Evolutionary conservation across 257 asterid species (phyloP).

Genomic region (Nicotiana undulata): DNA sequence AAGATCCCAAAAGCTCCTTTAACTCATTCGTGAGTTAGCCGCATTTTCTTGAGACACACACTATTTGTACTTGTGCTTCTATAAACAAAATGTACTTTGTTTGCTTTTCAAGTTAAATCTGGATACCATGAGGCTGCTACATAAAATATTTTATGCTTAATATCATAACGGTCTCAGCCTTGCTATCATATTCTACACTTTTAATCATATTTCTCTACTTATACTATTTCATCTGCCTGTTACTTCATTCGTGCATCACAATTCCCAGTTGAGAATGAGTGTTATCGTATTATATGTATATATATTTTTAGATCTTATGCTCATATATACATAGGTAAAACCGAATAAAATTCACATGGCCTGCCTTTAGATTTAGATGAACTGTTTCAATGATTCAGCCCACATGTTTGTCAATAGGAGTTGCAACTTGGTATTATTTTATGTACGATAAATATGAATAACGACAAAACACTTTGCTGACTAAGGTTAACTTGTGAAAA

Average conservation of each 20-base stretch:
- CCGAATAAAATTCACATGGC: no score
- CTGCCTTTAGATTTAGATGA: background rate
- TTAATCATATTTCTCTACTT: background rate
- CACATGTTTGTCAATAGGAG: background rate
- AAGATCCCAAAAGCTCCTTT: background rate
- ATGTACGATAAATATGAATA: background rate
- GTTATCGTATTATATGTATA: no score
- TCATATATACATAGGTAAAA: no score
- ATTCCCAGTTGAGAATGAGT: no score
- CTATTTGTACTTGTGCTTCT: slow-evolving; percentile 16
- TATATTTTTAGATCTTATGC: no score
- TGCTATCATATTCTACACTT: background rate
- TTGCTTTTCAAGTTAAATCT: slow-evolving; percentile 10
- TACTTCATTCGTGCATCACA: background rate
- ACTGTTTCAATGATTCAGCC: background rate
- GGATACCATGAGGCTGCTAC: background rate
- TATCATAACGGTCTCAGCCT: background rate
- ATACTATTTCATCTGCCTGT: background rate
- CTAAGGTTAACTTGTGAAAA: background rate
- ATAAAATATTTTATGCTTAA: background rate
- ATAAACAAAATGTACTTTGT: background rate
- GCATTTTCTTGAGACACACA: slow-evolving; percentile 35
- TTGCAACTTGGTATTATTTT: background rate
- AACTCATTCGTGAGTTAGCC: slow-evolving; percentile 10
- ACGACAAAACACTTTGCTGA: background rate